Evolutionary conservation across 2,329 filamentous ascomycete genomes (phyloP), one percentile per base, ranked within the genome.

Genomic region (Dendrostoma leiphaemia): DNA sequence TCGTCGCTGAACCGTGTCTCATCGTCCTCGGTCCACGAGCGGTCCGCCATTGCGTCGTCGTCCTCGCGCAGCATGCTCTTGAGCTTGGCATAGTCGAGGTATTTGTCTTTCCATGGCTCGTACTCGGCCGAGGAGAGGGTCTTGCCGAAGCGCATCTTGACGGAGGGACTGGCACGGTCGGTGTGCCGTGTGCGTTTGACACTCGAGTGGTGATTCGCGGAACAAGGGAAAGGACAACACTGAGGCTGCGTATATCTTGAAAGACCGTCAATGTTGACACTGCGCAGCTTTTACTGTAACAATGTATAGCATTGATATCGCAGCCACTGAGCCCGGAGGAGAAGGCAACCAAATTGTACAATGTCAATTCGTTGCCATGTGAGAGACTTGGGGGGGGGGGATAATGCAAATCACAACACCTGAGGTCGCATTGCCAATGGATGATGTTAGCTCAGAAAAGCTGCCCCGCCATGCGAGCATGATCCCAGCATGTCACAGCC

Each of bases 1-100:
- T 97, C 93, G 69, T 97, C 90, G 67, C 93, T 94, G 73, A 99
- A 99, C 32, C 82, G 83, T 67, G 89, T 90, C 78, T 97, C 94
- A 69, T 99, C 94, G 44, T 92, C 86, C 65, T 96, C 91, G 24
- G 92, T 96, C 94, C 94, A 99, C 37, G 83, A 77, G 48, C 77
- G 78, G 50, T 83, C 78, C 21, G 88, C 85, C 46, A 84, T 79
- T 24, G 80, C 79, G 56, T 71, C 70, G 58, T 71, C 76, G 68
- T 90, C 84, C 70, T 97, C 94, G 60, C 90, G 88, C 57, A 99
- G 77, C 56, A 99, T 81, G 65, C 81, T 80, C 80, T 97, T 97
- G 61, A 99, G 85, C 80, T 93, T 96, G 64, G 82, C 77, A 73
- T 99, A 99, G 76, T 97, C 92, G 68, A 99, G 90, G 77, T 99